Percentiles rank a stretch among this genome's conserved stretches.
phyloP scores from a whole-genome alignment of 1,139 yeast species.

The Yamadazyma diddensiae region DNA sequence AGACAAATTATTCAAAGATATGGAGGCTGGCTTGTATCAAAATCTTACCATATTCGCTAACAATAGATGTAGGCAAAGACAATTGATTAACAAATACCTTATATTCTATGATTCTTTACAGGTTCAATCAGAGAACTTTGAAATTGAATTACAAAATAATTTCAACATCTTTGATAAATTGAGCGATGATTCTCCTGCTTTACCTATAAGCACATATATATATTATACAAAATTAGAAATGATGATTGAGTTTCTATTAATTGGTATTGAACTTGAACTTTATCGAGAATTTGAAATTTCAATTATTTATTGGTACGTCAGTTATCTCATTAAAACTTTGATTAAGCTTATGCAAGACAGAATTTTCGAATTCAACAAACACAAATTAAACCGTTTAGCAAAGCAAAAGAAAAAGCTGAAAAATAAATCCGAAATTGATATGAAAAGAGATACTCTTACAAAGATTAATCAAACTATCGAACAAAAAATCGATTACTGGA shows the following conservation, averaged over 20 bases:
- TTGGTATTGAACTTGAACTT: conserved; percentile 75
- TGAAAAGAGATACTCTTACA: conserved; percentile 27
- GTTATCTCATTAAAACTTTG: conserved; percentile 49
- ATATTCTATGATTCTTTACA: conserved; percentile 79
- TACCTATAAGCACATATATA: conserved; percentile 67
- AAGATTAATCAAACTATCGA: conserved; percentile 17
- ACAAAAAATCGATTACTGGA: conserved; percentile 29
- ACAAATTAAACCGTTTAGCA: conserved; percentile 35
- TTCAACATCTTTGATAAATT: conserved; percentile 34
- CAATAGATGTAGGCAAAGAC: conserved; percentile 83
- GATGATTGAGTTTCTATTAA: conserved; percentile 70
- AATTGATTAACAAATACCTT: conserved; percentile 54
- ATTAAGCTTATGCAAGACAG: conserved; percentile 51
- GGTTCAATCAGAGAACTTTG: conserved; percentile 58
- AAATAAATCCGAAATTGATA: conserved; percentile 29
- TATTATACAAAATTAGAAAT: conserved; percentile 60
- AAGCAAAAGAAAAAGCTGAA: conserved; percentile 51
- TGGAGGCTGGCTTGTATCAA: conserved; percentile 53
- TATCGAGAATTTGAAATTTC: conserved; percentile 71
- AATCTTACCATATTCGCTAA: conserved; percentile 58
- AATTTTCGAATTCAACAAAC: conserved; percentile 31
- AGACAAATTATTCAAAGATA: conserved; percentile 24
- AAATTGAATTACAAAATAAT: conserved; percentile 34
- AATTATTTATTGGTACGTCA: conserved; percentile 66
- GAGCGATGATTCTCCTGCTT: conserved; percentile 26